Base-by-base conservation (phyloP, 2,329 filamentous ascomycete genomes). In the Chrysoporthe puriensis region DNA sequence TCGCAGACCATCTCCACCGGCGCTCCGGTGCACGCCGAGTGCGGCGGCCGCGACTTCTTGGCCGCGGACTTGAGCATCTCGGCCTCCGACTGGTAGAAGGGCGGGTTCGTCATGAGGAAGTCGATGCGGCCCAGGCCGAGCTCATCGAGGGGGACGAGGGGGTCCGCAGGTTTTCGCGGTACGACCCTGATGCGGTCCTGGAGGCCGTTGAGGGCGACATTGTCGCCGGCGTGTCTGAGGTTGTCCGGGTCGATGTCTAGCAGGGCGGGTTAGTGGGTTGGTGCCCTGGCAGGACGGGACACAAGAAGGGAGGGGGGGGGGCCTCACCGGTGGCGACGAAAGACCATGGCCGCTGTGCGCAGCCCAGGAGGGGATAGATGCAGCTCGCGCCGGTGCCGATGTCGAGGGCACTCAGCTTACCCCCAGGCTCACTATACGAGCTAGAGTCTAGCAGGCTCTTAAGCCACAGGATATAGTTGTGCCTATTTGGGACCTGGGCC, bases 51-150 rank as follows among this genome's bases (percentile, higher is more conserved):
- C 3, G 84, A 79, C 77, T 97, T 97, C 48, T 84, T 78, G 18
- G 82, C 77, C 0, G 92, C 90, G 1, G 90, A 90, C 4, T 82
- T 79, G 3, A 85, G 72, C 78, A 97, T 86, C 62, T 96, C 93
- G 5, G 84, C 79, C 3, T 85, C 80, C 0, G 92, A 94, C n/a
- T 83, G 78, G 81, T 97, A 98, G 80, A 99, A 99, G 0, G 96
- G 96, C 0, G 96, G 96, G 72, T 99, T 99, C 71, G 91, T 95
- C 89, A 98, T 96, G 68, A 88, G 89, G 76, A 98, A 97, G 75
- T 95, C 90, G 56, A 97, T 82, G 3, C 70, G 74, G 8, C 80
- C 76, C 4, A 86, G 75, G 32, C 77, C 78, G 0, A 89, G 74
- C 0, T 83, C 82, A 50, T 88, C 81, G 0, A 93, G 75, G 0